Evolutionary conservation across 2,329 filamentous ascomycete species (phyloP).

Genomic region (Aureobasidium melanogenum): DNA sequence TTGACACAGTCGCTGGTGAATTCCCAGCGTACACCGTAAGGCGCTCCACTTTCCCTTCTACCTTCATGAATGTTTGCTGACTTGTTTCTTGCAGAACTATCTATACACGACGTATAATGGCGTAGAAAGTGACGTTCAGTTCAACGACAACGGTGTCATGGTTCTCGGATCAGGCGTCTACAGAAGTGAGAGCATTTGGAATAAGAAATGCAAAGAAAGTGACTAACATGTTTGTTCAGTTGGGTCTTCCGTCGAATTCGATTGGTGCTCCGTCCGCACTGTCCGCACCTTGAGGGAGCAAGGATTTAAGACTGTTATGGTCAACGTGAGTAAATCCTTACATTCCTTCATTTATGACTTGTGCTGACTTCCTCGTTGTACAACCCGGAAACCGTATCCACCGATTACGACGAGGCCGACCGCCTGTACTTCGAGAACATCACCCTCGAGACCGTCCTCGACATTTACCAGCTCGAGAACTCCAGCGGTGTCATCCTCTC

Average conservation of each 20-base stretch:
- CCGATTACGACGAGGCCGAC: conserved; percentile 89
- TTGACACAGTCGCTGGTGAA: conserved; percentile 95
- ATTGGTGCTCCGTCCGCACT: conserved; percentile 95
- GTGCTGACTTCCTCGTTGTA: neutral
- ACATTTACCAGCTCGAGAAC: conserved; percentile 84
- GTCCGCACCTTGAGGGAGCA: conserved; percentile 80
- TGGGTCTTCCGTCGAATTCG: conserved; percentile 95
- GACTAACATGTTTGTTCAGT: conserved; percentile 29
- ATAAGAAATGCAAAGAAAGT: no score
- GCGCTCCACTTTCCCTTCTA: neutral
- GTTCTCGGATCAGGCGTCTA: conserved; percentile 94
- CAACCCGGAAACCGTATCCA: conserved; percentile 34
- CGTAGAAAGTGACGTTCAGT: conserved; percentile 70
- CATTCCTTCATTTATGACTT: no score
- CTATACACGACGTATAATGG: conserved; percentile 95
- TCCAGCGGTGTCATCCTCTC: conserved; percentile 81
- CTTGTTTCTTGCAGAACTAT: conserved; percentile 40
- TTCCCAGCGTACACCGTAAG: conserved; percentile 70
- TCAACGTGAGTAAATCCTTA: conserved; percentile 45
- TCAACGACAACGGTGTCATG: conserved; percentile 90
- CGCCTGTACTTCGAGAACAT: conserved; percentile 95
- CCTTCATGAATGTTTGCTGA: neutral
- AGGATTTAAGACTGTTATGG: conserved; percentile 91
- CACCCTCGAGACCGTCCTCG: conserved; percentile 77
- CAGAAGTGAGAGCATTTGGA: conserved; percentile 34